Evolutionary conservation across 306 rosid species (phyloP).

Genomic region (Trifolium subterraneum): DNA sequence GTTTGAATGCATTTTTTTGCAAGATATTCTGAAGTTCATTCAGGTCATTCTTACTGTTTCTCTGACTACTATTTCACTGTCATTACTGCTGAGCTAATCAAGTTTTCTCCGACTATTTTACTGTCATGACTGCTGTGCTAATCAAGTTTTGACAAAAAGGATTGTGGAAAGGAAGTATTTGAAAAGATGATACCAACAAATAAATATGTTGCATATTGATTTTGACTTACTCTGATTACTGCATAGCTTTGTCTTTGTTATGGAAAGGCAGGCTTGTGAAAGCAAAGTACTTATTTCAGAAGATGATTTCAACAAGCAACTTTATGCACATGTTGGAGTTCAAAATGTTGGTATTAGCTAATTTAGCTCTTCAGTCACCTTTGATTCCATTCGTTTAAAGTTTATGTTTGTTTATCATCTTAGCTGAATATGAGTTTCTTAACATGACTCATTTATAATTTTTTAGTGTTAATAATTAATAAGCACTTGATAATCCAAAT

Average conservation of each 20-base stretch:
- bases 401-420: neutral
- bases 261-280: neutral
- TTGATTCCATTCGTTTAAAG: neutral
- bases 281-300: neutral
- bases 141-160: conserved; percentile 13
- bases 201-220: neutral
- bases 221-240: neutral
- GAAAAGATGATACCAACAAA: neutral
- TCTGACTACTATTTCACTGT: neutral
- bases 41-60: conserved; percentile 7
- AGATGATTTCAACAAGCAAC: conserved; percentile 3
- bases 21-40: neutral
- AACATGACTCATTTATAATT: too few species aligned
- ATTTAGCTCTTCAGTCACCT: neutral
- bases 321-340: neutral
- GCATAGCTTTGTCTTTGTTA: neutral
- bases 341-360: neutral
- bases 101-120: neutral
- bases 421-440: neutral
- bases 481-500: too few species aligned
- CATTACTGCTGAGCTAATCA: neutral
- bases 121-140: neutral
- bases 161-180: neutral
- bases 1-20: neutral
- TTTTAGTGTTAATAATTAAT: too few species aligned